Conservation (phyloP, 768 basidiomycete genomes). For the Psilocybe tampanensis region DNA sequence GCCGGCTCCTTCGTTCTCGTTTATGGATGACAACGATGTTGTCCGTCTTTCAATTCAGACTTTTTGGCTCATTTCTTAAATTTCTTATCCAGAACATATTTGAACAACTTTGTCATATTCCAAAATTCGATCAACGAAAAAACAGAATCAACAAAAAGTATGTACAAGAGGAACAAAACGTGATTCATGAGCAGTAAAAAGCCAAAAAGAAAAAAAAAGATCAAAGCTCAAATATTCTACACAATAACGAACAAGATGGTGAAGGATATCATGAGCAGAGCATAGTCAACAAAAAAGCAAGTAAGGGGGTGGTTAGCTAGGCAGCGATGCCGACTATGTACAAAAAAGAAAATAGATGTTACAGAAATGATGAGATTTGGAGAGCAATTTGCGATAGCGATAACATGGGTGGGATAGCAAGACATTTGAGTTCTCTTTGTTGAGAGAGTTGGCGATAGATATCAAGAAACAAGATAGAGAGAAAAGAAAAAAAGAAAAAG, state of each 20-base stretch:
- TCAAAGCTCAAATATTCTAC: conserved; percentile 4
- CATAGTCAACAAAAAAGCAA: conserved; percentile 5
- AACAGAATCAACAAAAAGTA: not conserved
- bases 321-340: not conserved
- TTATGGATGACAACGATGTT: not conserved
- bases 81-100: not conserved
- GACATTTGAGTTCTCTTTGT: not conserved
- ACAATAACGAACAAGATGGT: not conserved
- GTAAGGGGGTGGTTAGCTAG: not conserved
- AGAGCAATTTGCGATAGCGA: conserved; percentile 3
- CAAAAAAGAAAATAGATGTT: not conserved
- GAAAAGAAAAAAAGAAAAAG: not conserved
- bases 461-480: not conserved
- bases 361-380: conserved; percentile 3
- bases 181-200: not conserved
- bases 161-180: too few relatives aligned
- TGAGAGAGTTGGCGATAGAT: not conserved
- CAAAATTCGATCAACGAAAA: not conserved
- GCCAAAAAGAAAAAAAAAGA: too few relatives aligned
- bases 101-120: not conserved
- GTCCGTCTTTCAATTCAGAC: too few relatives aligned
- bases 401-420: conserved; percentile 3
- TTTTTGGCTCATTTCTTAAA: too few relatives aligned
- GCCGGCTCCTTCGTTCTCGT: not conserved
- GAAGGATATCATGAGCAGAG: conserved; percentile 2